Evolutionary conservation across 202 grass and related monocot genomes (phyloP).

Genomic region (Musa balbisiana): DNA sequence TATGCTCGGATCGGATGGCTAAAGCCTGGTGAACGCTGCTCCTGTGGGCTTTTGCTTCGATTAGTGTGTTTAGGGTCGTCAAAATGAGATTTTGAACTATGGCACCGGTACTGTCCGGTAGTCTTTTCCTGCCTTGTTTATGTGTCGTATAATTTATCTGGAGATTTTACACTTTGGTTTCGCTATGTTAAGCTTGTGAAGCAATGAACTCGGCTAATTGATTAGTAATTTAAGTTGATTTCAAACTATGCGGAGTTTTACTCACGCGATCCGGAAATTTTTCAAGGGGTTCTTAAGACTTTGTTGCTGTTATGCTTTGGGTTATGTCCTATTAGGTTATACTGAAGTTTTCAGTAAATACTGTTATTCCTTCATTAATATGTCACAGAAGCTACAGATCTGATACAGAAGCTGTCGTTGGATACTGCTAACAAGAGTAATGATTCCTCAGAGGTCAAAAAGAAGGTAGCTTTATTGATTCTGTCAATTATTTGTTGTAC

Average conservation of each 20-base stretch:
- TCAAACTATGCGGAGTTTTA: too few species aligned
- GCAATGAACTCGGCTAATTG: too few species aligned
- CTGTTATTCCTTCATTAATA: conserved; percentile 32
- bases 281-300: too few species aligned
- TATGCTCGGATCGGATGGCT: not conserved
- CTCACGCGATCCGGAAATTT: too few species aligned
- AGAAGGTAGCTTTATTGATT: conserved; percentile 32
- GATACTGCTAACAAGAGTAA: conserved; percentile 33
- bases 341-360: not conserved
- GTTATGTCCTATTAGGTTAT: not conserved
- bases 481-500: not conserved
- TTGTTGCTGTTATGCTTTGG: not conserved
- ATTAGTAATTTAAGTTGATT: too few species aligned
- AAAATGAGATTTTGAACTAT: not conserved
- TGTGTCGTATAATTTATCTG: too few species aligned
- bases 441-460: conserved; percentile 30
- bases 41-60: not conserved
- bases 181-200: too few species aligned
- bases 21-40: not conserved
- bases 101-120: too few species aligned
- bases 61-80: not conserved
- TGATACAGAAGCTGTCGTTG: conserved; percentile 50
- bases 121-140: too few species aligned
- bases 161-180: too few species aligned
- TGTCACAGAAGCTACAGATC: conserved; percentile 43